phyloP scores from a whole-genome alignment of 2,329 filamentous ascomycete species.

The Emergomyces orientalis region DNA sequence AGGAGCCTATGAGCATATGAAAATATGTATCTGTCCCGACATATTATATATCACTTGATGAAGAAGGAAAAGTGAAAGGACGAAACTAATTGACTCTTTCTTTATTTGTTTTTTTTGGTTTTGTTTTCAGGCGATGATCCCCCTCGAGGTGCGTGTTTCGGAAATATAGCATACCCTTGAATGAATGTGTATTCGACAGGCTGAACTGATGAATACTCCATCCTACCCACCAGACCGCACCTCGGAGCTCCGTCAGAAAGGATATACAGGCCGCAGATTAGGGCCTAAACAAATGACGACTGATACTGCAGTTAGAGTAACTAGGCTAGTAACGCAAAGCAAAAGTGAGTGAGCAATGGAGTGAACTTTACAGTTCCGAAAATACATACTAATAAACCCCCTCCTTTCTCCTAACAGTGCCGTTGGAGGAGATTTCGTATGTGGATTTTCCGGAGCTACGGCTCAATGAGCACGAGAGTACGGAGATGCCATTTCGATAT shows the following conservation, averaged over 20 bases:
- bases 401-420: constrained; percentile 43
- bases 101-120: not conserved
- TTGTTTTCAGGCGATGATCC: constrained; percentile 68
- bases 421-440: constrained; percentile 70
- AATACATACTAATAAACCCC: not conserved
- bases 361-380: not conserved
- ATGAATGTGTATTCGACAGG: not conserved
- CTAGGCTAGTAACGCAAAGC: constrained; percentile 76
- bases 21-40: not conserved
- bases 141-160: constrained; percentile 59
- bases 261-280: constrained; percentile 75
- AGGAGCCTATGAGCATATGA: not conserved
- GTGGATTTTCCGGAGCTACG: constrained; percentile 82
- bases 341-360: constrained; percentile 48
- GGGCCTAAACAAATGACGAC: constrained; percentile 97
- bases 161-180: constrained; percentile 8
- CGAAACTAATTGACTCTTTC: not conserved
- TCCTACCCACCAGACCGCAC: constrained; percentile 60
- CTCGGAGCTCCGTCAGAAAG: constrained; percentile 88
- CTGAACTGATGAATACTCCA: not conserved
- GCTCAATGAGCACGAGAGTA: constrained; percentile 85
- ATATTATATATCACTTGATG: not conserved
- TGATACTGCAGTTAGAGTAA: constrained; percentile 91
- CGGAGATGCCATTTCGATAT: constrained; percentile 96
- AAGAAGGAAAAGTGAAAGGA: not conserved